Percentiles rank a stretch among this genome's conserved stretches.
Conservation (phyloP, 495 filamentous ascomycete species). For the Collariella sp. region DNA sequence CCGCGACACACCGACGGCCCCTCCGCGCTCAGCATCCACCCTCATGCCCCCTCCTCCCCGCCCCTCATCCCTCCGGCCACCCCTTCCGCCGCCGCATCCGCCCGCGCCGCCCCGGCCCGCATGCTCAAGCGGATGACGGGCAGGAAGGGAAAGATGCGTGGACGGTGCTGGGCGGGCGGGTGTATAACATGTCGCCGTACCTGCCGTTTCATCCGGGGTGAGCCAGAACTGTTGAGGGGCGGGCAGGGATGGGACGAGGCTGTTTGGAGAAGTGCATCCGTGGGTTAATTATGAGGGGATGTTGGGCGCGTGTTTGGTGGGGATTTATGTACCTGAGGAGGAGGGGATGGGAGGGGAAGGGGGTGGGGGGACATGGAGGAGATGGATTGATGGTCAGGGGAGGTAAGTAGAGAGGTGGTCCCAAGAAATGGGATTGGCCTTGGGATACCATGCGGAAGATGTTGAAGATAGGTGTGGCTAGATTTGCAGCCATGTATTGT, state of each 20-base stretch:
- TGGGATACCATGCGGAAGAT: too few species aligned
- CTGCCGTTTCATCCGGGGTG: slow-evolving; percentile 86
- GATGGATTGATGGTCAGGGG: slow-evolving; percentile 70
- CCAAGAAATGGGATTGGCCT: too few species aligned
- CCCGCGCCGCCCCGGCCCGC: slow-evolving; percentile 34
- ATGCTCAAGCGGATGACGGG: slow-evolving; percentile 67
- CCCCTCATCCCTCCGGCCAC: slow-evolving; percentile 23
- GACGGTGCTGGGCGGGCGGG: slow-evolving; percentile 75
- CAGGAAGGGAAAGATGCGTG: slow-evolving; percentile 78
- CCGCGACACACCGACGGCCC: slow-evolving; percentile 15
- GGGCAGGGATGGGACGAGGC: slow-evolving; percentile 62
- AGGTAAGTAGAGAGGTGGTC: too few species aligned
- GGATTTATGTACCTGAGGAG: slow-evolving; percentile 73
- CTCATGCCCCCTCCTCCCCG: slow-evolving; percentile 28
- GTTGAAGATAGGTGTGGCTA: too few species aligned
- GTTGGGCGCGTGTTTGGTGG: slow-evolving; percentile 75
- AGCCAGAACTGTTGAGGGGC: slow-evolving; percentile 74
- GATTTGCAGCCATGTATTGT: too few species aligned
- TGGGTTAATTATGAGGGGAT: slow-evolving; percentile 99
- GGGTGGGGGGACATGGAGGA: slow-evolving; percentile 47
- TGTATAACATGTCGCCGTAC: slow-evolving; percentile 92
- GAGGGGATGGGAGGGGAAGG: slow-evolving; percentile 44
- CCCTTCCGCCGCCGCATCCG: slow-evolving; percentile 11
- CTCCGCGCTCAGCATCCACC: slow-evolving; percentile 20
- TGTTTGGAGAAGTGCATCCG: slow-evolving; percentile 90